These are phyloP conservation scores for Phytophthora syringae DNA, from an alignment of 352 stramenopile genomes.

Conservation along the genomic window DNA sequence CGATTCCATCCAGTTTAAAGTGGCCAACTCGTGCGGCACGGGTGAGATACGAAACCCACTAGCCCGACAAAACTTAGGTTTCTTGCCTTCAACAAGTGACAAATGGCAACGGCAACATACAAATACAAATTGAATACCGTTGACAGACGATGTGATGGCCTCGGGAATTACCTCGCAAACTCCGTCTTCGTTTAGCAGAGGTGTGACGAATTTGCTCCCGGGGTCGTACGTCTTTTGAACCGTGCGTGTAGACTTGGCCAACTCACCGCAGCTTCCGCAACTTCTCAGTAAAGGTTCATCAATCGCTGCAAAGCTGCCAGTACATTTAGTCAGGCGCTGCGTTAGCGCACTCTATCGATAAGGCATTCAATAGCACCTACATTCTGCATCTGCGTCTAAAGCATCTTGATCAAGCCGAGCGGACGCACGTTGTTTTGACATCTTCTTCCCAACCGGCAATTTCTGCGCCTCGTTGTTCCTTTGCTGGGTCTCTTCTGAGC, in stretches of 20 bases:
- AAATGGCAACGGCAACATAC: conserved; percentile 8
- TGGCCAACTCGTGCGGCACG: conserved; percentile 4
- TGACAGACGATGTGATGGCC: background rate
- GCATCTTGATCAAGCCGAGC: background rate
- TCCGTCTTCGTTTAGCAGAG: background rate
- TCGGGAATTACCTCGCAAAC: conserved; percentile 2
- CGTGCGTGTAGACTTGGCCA: background rate
- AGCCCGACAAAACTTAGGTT: conserved; percentile 13
- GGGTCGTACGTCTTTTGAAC: background rate
- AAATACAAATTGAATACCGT: background rate
- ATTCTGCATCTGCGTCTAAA: no score
- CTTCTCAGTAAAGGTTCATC: no score
- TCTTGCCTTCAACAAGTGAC: background rate
- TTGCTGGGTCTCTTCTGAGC: background rate
- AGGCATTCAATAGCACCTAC: no score
- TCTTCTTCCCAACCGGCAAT: background rate
- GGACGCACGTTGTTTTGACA: background rate
- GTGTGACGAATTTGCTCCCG: background rate
- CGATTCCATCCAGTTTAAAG: conserved; percentile 12
- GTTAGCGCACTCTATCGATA: no score
- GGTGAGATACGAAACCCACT: conserved; percentile 11
- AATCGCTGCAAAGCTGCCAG: no score
- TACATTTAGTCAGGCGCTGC: no score
- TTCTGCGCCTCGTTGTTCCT: background rate
- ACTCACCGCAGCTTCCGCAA: conserved; percentile 15